Base-by-base conservation (phyloP, 2,329 filamentous ascomycete genomes). In the Sporothrix schenckii region DNA sequence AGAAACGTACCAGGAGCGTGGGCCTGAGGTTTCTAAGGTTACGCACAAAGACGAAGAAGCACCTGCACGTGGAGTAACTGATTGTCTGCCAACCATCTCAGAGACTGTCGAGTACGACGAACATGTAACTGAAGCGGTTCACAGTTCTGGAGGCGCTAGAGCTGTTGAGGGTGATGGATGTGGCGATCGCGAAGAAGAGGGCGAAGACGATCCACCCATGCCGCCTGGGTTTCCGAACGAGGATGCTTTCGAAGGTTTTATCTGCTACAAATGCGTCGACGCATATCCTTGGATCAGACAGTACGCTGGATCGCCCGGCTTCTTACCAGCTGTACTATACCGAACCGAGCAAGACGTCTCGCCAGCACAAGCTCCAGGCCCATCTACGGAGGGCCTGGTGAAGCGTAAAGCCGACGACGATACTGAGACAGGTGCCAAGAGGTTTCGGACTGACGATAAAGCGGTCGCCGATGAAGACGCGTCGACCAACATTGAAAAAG, bases 231-330 rank as follows among this genome's bases (percentile, higher is more conserved):
- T 99, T 75, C 95, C 95, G 0, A 84, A 86, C 0, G 94, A 98
- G 76, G 93, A 97, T 39, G 89, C 91, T 41, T 99, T 99, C 74
- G 93, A 96, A 68, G 88, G 90, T 39, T 91, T 98, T 76, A 86
- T 99, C 50, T 99, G 95, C 83, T 97, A 95, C 83, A 96, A 97
- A 78, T 99, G 95, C 75, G 86, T 97, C 16, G 89, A 94, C 53
- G 88, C 93, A 1, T 88, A 93, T 75, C 92, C 93, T 0, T 99
- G 95, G 95, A 90, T 98, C 79, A 96, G 94, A 81, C 84, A 85
- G 73, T 98, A 98, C 77, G 93, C 92, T 6, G 91, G 91, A 1
- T 87, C 91, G 0, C 77, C 87, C 0, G 93, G 94, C 0, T 98
- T 99, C 76, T 83, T 98, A 0, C 84, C 88, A 0, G 86, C 94